Evolutionary conservation across 805 yeast genomes (phyloP), one percentile per base, ranked within the genome.

Genomic region (Candida parachauliodes): DNA sequence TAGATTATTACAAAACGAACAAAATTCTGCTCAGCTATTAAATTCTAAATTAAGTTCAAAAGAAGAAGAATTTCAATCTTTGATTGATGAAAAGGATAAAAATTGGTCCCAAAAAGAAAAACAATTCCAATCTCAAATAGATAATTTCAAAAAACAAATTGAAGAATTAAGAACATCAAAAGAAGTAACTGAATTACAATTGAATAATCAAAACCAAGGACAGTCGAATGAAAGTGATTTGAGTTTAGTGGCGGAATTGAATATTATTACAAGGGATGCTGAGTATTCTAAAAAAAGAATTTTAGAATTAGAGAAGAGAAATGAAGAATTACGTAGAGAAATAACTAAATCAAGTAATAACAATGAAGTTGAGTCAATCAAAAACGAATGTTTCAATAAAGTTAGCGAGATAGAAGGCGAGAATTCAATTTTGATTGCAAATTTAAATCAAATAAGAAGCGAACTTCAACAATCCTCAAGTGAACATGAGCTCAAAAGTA

Each of bases 241-340:
- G 3, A 55, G 67, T 2, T 55, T 63, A 24, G 51, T 70, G 28
- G 70, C 77, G 3, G 82, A 81, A 50, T 64, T 81, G 22, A 87
- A 81, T 40, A 64, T 83, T 26, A 68, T 85, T n/a, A 72, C 81
- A 1, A 74, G 86, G 42, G 96, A 89, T 49, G 74, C 83, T 4
- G 93, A 85, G 51, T 59, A 77, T 19, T 74, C 85, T 30, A 84
- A 85, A 48, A 62, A 76, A 37, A 72, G 93, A 40, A 74, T 79
- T 1, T 55, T 77, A 34, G 88, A 83, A 49, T 71, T 88, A 37
- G 95, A 88, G 55, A 75, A 75, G 44, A 70, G 95, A 42, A 89
- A 88, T 51, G 85, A 84, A 51, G 81, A 81, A 35, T 65, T 88
- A 37, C 74, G 87, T 41, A 68, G 78, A 12, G 83, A 83, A 39